These are phyloP conservation scores for Saccharomyces hybrid DNA, from an alignment of 1,139 yeast genomes.

Conservation along the genomic window DNA sequence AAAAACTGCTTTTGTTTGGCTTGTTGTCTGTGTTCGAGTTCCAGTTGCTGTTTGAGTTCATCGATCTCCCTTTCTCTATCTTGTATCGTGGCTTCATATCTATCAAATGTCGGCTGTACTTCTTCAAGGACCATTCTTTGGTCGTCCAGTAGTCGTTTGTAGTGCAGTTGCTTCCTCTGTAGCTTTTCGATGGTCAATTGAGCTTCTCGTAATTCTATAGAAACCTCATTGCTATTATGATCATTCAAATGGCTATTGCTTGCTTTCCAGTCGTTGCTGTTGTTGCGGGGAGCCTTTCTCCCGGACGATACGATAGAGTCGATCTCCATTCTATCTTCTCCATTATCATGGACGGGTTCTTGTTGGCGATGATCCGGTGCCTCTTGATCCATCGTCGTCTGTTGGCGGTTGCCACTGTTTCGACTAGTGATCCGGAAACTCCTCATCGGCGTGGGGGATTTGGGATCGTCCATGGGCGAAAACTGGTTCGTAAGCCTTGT, in stretches of 20 bases:
- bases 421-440: constrained; percentile 8
- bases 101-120: constrained; percentile 30
- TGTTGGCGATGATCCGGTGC: not conserved
- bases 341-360: not conserved
- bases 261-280: not conserved
- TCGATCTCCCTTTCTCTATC: constrained; percentile 19
- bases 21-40: constrained; percentile 17
- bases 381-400: not conserved
- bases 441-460: constrained; percentile 24
- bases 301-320: not conserved
- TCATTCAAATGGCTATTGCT: not conserved
- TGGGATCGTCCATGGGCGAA: constrained; percentile 7
- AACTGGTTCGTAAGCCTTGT: not conserved
- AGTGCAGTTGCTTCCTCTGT: constrained; percentile 20
- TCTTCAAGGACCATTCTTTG: constrained; percentile 30
- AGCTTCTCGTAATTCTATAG: not conserved
- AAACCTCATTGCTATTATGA: not conserved
- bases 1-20: constrained; percentile 23
- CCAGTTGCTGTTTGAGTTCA: constrained; percentile 19
- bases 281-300: not conserved
- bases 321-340: not conserved
- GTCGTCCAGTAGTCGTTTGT: constrained; percentile 27
- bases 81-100: constrained; percentile 22
- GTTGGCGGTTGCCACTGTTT: not conserved
- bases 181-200: constrained; percentile 12